These are phyloP conservation scores for Starmerella floricola DNA, from an alignment of 805 yeast species.

Conservation along the genomic window DNA sequence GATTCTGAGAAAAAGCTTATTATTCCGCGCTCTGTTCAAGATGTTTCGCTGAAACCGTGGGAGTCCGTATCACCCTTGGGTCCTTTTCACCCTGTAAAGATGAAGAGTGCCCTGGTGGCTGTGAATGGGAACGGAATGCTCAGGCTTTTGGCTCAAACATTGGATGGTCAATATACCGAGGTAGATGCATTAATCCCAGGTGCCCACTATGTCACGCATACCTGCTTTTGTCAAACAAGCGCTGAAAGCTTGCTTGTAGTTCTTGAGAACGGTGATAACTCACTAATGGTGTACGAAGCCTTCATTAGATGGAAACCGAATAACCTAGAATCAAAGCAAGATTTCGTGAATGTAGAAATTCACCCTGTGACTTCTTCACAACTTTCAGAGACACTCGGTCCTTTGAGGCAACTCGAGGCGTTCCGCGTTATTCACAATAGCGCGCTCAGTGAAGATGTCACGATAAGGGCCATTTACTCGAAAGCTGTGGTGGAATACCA, in stretches of 20 bases:
- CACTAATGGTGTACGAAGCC: constrained; percentile 23
- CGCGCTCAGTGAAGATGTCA: background rate
- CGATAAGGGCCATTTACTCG: constrained; percentile 9
- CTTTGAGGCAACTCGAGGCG: background rate
- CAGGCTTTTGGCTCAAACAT: constrained; percentile 44
- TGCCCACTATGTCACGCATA: constrained; percentile 23
- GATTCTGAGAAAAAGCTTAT: constrained; percentile 52
- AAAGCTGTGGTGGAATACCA: constrained; percentile 3
- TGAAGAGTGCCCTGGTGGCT: constrained; percentile 60
- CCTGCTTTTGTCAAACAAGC: constrained; percentile 23
- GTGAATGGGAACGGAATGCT: constrained; percentile 52
- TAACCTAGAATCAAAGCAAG: constrained; percentile 6
- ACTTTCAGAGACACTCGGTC: background rate
- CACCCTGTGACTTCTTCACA: constrained; percentile 4
- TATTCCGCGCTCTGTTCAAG: constrained; percentile 9
- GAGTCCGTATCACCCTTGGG: constrained; percentile 42
- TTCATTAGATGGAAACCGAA: constrained; percentile 23
- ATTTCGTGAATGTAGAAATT: constrained; percentile 4
- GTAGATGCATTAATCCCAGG: constrained; percentile 21
- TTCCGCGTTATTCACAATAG: background rate
- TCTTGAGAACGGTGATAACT: constrained; percentile 20
- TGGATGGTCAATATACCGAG: constrained; percentile 20
- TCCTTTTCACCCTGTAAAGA: constrained; percentile 51
- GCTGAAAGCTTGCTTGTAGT: constrained; percentile 23
- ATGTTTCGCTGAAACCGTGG: constrained; percentile 28